Conservation (phyloP, 768 basidiomycete species). For the Naganishia friedmannii region DNA sequence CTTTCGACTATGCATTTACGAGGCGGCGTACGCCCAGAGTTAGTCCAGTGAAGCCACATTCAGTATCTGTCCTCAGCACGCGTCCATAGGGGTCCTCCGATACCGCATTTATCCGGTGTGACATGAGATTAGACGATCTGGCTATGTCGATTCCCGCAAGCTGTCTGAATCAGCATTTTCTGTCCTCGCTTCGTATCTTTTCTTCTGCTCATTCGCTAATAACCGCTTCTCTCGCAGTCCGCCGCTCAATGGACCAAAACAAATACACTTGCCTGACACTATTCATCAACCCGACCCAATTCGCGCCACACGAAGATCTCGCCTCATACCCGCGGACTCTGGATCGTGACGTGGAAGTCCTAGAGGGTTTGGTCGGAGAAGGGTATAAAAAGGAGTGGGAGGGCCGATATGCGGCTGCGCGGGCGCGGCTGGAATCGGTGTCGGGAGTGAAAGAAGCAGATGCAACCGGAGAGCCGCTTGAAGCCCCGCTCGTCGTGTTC, state of each 20-base stretch:
- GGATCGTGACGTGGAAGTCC: constrained; percentile 32
- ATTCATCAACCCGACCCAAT: constrained; percentile 91
- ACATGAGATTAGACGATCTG: too few relatives aligned
- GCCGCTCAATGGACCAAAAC: constrained; percentile 69
- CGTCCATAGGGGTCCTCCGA: too few relatives aligned
- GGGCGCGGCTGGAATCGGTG: neutral
- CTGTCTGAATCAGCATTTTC: neutral
- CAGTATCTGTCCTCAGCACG: too few relatives aligned
- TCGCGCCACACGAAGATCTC: constrained; percentile 92
- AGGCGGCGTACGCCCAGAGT: too few relatives aligned
- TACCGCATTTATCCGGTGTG: too few relatives aligned
- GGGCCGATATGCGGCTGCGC: neutral
- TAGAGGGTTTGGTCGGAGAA: neutral
- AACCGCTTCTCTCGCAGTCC: constrained; percentile 58
- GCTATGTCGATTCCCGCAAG: too few relatives aligned
- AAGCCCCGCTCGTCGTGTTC: constrained; percentile 60
- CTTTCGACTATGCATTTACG: too few relatives aligned
- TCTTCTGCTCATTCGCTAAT: neutral
- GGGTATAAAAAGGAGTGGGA: neutral
- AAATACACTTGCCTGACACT: constrained; percentile 88
- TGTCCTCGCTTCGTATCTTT: neutral
- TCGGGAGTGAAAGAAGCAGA: neutral
- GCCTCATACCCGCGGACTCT: constrained; percentile 86
- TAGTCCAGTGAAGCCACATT: too few relatives aligned
- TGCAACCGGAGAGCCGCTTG: neutral